phyloP scores from a whole-genome alignment of 768 basidiomycete species.

The Podaxis sp. region DNA sequence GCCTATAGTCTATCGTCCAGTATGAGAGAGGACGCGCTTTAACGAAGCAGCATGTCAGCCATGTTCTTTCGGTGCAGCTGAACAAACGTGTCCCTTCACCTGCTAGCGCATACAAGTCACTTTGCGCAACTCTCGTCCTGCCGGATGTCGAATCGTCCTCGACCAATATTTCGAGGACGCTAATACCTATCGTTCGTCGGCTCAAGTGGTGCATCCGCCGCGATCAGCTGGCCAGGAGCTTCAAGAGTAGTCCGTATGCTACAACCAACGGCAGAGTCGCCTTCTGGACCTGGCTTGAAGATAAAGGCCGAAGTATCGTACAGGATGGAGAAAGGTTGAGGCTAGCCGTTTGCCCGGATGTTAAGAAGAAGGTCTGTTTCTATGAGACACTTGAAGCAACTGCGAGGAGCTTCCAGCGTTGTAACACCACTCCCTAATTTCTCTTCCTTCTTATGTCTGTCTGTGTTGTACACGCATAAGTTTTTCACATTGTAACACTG shows the following conservation, averaged over 20 bases:
- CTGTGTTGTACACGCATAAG: not conserved
- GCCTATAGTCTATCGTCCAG: slow-evolving; percentile 58
- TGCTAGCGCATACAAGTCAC: slow-evolving; percentile 7
- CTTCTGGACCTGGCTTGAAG: slow-evolving; percentile 58
- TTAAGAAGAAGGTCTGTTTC: slow-evolving; percentile 56
- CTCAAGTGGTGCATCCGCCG: slow-evolving; percentile 72
- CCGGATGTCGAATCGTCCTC: slow-evolving; percentile 67
- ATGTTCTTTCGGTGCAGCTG: slow-evolving; percentile 54
- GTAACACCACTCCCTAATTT: not conserved
- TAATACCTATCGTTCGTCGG: slow-evolving; percentile 63
- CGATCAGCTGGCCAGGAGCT: slow-evolving; percentile 58
- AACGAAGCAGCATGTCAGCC: slow-evolving; percentile 51
- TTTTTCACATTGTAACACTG: not conserved
- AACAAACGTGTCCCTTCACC: slow-evolving; percentile 35
- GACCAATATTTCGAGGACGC: slow-evolving; percentile 52
- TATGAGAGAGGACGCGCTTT: slow-evolving; percentile 61
- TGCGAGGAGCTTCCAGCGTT: not conserved
- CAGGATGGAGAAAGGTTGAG: slow-evolving; percentile 65
- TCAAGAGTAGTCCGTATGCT: slow-evolving; percentile 44
- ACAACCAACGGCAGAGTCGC: slow-evolving; percentile 30
- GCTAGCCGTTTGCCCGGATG: slow-evolving; percentile 66
- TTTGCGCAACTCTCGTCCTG: slow-evolving; percentile 25
- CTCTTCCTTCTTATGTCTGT: not conserved
- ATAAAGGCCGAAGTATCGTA: slow-evolving; percentile 47
- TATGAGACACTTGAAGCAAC: slow-evolving; percentile 45